Base-by-base conservation (phyloP, 306 rosid genomes). In the Citrullus amarus region DNA sequence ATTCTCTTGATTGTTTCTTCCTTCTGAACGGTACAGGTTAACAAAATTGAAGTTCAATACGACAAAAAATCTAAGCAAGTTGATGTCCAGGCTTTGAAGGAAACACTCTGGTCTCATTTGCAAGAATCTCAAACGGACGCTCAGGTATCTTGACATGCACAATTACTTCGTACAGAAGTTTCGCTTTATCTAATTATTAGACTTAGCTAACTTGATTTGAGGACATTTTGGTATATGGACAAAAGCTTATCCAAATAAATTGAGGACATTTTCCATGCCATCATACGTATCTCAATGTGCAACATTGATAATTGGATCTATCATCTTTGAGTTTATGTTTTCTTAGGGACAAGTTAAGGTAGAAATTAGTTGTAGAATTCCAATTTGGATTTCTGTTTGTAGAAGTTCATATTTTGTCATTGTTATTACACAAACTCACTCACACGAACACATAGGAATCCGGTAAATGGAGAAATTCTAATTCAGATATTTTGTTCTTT, bases 41-140 rank as follows among this genome's bases (percentile, higher is more conserved):
- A 87, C 79, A 95, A 95, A 91, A 87, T 91, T 70, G 91, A 95
- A 87, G 99, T 95, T 46, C 92, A 90, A 82, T 92, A 86, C 77
- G 99, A 92, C 90, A 95, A 89, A 88, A 92, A 97, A 62, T 89
- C 99, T 67, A 95, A 91, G 79, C 97, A 91, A 88, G 99, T 95
- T 53, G 97, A 92, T 61, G 99, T 91, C 82, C 93, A 95, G 84
- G 93, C 82, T 25, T 85, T 95, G 69, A 95, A 95, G 86, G 81
- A 77, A 79, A 91, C 97, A 34, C 91, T 92, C 55, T 95, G 97
- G 99, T 88, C 83, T 78, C 89, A 85, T 70, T 86, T 91, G 80
- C 96, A 89, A 83, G 89, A 85, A 85, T 83, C 87, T 83, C 83
- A 79, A 60, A 79, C 60, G 60, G 66, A 89, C 54, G 55, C 34